Base-by-base conservation (phyloP, 1,139 yeast genomes). In the Blastobotrys serpentis region DNA sequence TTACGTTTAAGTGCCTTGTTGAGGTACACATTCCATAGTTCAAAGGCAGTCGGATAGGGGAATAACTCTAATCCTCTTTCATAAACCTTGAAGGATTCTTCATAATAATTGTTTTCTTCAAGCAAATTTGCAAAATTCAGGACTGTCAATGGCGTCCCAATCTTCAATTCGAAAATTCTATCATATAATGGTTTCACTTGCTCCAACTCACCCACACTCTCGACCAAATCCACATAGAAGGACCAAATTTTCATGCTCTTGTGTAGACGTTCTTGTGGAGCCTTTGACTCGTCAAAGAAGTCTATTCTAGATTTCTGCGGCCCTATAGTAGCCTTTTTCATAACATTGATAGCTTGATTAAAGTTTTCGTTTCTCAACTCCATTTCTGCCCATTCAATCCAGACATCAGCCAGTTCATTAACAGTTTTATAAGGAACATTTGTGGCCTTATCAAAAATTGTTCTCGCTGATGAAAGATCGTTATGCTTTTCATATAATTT, bases 361-460 rank as follows among this genome's bases (percentile, higher is more conserved):
- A 77, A 63, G 46, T 79, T 76, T 11, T 75, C 78, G 32, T 70
- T 68, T n/a, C 74, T 66, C 26, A 84, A 58, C 47, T 79, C 81
- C 66, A 81, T 67, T 53, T 84, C 87, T 18, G 85, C 73, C 96
- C 97, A 89, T 37, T 74, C 76, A 25, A 79, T 70, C 75, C 89
- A 87, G 2, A 88, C 65, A 2, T 76, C 76, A 1, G 84, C 86
- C 36, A 88, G 66, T 52, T 88, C 96, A 29, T 79, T 78, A 1
- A 80, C 71, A 16, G 74, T 68, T 25, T 72, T 75, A 65, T 76
- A 88, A 10, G 89, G 90, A 0, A 92, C 92, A 47, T 81, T 79
- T 1, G 80, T 71, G 0, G 94, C 84, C 51, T 82, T 83, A 36
- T 80, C 78, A 50, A 76, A 78, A 11, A 89, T 77, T 11, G 77